A percentile compares a stretch with the other conserved stretches of the same genome.
These are phyloP conservation scores for Capronia coronata DNA, from an alignment of 2,329 filamentous ascomycete species.

Conservation along the genomic window DNA sequence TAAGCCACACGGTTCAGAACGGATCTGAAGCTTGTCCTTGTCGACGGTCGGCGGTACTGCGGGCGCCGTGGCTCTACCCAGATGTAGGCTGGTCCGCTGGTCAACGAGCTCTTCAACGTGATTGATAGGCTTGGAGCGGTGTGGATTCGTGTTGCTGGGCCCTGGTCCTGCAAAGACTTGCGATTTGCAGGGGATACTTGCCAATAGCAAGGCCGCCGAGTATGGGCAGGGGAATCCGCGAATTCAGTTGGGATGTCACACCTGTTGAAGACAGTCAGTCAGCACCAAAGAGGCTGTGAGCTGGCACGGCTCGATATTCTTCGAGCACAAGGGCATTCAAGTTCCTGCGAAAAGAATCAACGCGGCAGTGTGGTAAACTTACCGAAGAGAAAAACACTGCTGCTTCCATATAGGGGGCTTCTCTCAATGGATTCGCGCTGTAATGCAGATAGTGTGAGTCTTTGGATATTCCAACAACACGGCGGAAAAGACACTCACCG, in stretches of 20 bases:
- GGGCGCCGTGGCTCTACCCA: constrained; percentile 5
- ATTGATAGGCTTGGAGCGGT: constrained; percentile 3
- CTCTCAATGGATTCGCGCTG: not conserved
- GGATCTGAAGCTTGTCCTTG: constrained; percentile 5
- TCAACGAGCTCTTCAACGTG: constrained; percentile 3
- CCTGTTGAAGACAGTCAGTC: constrained; percentile 9
- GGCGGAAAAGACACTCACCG: constrained; percentile 2
- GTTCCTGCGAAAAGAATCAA: no score
- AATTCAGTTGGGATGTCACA: not conserved
- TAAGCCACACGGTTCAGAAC: constrained; percentile 5
- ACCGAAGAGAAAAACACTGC: not conserved
- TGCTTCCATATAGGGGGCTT: not conserved
- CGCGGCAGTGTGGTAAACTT: not conserved
- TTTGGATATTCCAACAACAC: not conserved
- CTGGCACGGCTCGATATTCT: not conserved
- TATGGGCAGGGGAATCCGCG: constrained; percentile 1
- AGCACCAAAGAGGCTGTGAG: constrained; percentile 1
- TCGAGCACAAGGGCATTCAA: not conserved
- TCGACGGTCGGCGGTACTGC: constrained; percentile 4
- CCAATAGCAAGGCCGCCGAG: constrained; percentile 12
- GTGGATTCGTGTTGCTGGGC: constrained; percentile 4
- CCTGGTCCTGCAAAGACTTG: not conserved
- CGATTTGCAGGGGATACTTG: constrained; percentile 5
- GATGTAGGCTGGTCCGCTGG: constrained; percentile 10
- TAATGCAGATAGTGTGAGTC: constrained; percentile 8